Evolutionary conservation across 108 stramenopile species (phyloP), one percentile per base, ranked within the genome.

Genomic region (Hondaea fermentalgiana): DNA sequence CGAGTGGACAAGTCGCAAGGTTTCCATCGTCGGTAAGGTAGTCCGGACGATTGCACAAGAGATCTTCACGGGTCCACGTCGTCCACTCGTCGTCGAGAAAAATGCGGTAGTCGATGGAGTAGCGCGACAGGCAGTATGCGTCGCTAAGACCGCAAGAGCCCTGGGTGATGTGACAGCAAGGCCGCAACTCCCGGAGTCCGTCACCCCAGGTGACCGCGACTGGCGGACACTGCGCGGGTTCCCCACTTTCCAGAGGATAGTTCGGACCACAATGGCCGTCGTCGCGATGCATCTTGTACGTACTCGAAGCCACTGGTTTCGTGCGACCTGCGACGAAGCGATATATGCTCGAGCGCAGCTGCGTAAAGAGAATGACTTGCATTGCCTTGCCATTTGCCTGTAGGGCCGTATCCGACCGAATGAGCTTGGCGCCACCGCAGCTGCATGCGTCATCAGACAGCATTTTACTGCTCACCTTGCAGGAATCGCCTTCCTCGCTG

Each of bases 271-370:
- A 83, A 35, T 25, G 51, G n/a, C 19, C 76, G 51, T 83, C 76
- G 51, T 83, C 76, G 76, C 76, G 76, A 23, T 83, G 76, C 76
- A 45, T 83, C 51, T 83, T 83, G 76, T 83, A 83, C n/a, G 76
- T 45, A 3, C 49, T 53, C 3, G 76, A 47, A 8, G 76, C 25
- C 19, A 83, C 76, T 55, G 76, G 76, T 23, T 83, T 83, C 8
- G 45, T 83, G 23, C 76, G 76, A 14, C 23, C 45, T 6, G 49
- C 51, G 28, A 53, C 44, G 49, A 83, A 47, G 43, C 28, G 45
- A 23, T 83, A 83, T 0, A 83, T 53, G 45, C 43, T 83, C 43
- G 76, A 83, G 6, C 76, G 76, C 19, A 83, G 28, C 25, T 83
- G 45, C 76, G 45, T 21, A 23, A 83, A 83, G 49, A 16, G 16